These are phyloP conservation scores for Globisporangium alternatum DNA, from an alignment of 352 stramenopile genomes.

Conservation along the genomic window DNA sequence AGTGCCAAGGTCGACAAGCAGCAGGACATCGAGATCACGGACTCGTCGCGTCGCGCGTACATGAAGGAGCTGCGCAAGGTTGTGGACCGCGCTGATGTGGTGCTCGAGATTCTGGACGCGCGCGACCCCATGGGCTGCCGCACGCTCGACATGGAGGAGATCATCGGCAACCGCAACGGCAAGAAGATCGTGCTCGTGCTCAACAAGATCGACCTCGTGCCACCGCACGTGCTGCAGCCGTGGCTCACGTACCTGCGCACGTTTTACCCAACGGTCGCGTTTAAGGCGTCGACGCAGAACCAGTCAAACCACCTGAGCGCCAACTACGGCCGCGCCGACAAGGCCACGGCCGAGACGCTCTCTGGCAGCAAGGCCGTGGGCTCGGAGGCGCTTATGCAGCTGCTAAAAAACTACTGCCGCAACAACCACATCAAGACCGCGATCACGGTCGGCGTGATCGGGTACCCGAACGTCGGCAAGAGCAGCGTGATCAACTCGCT, in stretches of 20 bases:
- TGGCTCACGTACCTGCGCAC: slow-evolving; percentile 94
- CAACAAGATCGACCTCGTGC: slow-evolving; percentile 99
- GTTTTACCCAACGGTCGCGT: slow-evolving; percentile 94
- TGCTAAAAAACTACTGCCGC: slow-evolving; percentile 99
- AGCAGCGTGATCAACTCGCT: slow-evolving; percentile 89
- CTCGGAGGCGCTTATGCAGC: slow-evolving; percentile 94
- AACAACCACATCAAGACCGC: slow-evolving; percentile 94
- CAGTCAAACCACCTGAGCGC: slow-evolving; percentile 62
- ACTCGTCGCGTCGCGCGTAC: slow-evolving; percentile 92
- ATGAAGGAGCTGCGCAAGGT: slow-evolving; percentile 97
- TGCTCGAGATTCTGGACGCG: slow-evolving; percentile 97
- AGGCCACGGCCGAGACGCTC: slow-evolving; percentile 49
- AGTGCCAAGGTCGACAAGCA: slow-evolving; percentile 13
- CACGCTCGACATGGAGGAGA: slow-evolving; percentile 92
- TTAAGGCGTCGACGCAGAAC: slow-evolving; percentile 96
- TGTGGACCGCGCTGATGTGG: slow-evolving; percentile 95
- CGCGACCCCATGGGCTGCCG: slow-evolving; percentile 95
- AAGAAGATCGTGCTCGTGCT: slow-evolving; percentile 98
- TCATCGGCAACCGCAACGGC: slow-evolving; percentile 90
- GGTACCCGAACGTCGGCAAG: slow-evolving; percentile 90
- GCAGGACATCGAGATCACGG: slow-evolving; percentile 60
- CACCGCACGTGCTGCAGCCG: slow-evolving; percentile 91
- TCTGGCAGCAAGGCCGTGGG: slow-evolving; percentile 88
- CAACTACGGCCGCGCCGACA: slow-evolving; percentile 50
- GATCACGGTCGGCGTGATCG: slow-evolving; percentile 85